Percentiles rank a stretch among this genome's conserved stretches.
Conservation (phyloP, 495 filamentous ascomycete genomes). For the Chaetomium tenue region DNA sequence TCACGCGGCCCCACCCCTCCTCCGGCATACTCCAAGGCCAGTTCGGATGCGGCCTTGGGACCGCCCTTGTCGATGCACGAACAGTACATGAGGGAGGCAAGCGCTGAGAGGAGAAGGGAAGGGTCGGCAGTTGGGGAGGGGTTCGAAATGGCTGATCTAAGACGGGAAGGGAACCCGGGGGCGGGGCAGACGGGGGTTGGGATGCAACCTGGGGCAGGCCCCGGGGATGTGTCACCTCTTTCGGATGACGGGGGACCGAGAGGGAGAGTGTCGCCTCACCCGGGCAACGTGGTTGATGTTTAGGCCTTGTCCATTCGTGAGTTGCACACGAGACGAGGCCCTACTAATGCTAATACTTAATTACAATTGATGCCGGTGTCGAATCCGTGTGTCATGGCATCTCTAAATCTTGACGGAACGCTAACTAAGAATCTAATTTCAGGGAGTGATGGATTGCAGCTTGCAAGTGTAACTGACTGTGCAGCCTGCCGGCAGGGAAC, state of each 20-base stretch:
- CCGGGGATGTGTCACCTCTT: not conserved
- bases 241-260: not conserved
- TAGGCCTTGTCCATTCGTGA: not conserved
- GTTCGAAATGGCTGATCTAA: constrained; percentile 6
- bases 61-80: not conserved
- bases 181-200: not conserved
- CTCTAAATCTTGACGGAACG: too few species aligned
- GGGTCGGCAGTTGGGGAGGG: not conserved
- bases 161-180: not conserved
- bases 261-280: constrained; percentile 4
- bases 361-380: not conserved
- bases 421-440: too few species aligned
- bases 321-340: not conserved
- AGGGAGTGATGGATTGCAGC: too few species aligned
- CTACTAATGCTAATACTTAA: not conserved
- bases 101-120: not conserved
- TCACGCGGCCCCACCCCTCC: constrained; percentile 3
- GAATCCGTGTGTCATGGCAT: too few species aligned
- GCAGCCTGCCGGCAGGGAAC: too few species aligned
- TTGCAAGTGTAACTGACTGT: too few species aligned
- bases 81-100: not conserved
- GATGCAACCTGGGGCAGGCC: not conserved
- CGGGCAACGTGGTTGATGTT: constrained; percentile 14
- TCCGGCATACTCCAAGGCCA: constrained; percentile 7
- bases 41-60: not conserved